Conservation (phyloP, 2,329 filamentous ascomycete species). For the Chaetomium olivaceum region DNA sequence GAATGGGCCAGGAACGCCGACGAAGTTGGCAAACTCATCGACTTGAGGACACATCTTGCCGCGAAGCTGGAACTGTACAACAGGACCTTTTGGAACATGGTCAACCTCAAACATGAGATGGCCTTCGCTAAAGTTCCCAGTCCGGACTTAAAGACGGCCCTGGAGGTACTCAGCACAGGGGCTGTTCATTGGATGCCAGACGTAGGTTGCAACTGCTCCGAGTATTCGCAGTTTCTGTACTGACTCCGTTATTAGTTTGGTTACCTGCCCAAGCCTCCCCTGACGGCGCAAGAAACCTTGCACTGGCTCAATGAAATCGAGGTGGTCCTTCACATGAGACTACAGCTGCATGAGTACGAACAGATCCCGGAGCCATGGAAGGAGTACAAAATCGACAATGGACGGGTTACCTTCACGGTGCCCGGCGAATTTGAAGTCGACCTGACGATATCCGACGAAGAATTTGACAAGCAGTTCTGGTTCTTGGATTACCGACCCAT, state of each 20-base stretch:
- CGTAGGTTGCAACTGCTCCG: conserved; percentile 47
- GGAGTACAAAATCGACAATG: conserved; percentile 76
- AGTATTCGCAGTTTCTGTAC: conserved; percentile 24
- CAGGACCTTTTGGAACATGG: conserved; percentile 61
- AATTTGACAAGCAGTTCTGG: conserved; percentile 80
- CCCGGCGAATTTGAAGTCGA: conserved; percentile 88
- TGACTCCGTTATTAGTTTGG: conserved; percentile 54
- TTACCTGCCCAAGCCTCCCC: conserved; percentile 71
- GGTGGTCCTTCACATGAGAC: conserved; percentile 74
- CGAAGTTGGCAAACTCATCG: conserved; percentile 83
- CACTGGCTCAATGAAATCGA: conserved; percentile 79
- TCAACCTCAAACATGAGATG: conserved; percentile 72
- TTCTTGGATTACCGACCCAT: conserved; percentile 89
- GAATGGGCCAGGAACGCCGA: conserved; percentile 83
- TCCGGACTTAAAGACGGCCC: conserved; percentile 85
- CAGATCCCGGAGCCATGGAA: conserved; percentile 72
- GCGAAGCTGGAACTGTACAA: conserved; percentile 62
- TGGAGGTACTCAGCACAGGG: conserved; percentile 80
- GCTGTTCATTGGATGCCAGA: conserved; percentile 78
- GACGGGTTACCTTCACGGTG: conserved; percentile 87
- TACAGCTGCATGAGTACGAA: conserved; percentile 83
- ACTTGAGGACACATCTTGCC: conserved; percentile 75
- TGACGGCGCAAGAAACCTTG: conserved; percentile 71
- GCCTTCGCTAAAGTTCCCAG: conserved; percentile 75
- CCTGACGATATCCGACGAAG: conserved; percentile 84